phyloP scores from a whole-genome alignment of 2,329 filamentous ascomycete species.

The Colletotrichum eleusines region DNA sequence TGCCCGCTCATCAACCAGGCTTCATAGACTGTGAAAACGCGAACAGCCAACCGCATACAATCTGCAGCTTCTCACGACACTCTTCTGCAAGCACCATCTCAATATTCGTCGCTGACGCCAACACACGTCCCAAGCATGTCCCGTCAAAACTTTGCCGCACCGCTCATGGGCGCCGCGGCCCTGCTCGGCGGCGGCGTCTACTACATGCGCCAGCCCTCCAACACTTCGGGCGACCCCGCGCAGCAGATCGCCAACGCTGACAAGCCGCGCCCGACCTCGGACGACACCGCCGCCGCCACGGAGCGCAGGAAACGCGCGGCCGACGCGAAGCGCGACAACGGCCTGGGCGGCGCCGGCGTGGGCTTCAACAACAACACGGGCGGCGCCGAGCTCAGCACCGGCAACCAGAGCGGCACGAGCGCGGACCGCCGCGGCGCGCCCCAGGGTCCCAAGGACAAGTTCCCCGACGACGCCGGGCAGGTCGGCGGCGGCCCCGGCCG shows the following conservation, averaged over 20 bases:
- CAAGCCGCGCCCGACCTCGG: slow-evolving; percentile 32
- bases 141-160: slow-evolving; percentile 15
- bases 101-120: not conserved
- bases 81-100: not conserved
- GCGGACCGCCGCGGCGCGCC: slow-evolving; percentile 43
- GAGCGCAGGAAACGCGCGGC: slow-evolving; percentile 38
- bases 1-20: not conserved
- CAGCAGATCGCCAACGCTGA: slow-evolving; percentile 20
- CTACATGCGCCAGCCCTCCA: slow-evolving; percentile 27
- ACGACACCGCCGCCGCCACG: slow-evolving; percentile 15
- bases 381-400: slow-evolving; percentile 47
- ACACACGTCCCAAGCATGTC: slow-evolving; percentile 10
- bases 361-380: slow-evolving; percentile 49
- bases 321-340: slow-evolving; percentile 48
- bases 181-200: slow-evolving; percentile 39
- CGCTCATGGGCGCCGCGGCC: slow-evolving; percentile 30
- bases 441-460: slow-evolving; percentile 47
- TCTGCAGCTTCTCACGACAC: not conserved
- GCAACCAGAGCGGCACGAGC: slow-evolving; percentile 42
- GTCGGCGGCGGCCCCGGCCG: slow-evolving; percentile 50
- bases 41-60: not conserved
- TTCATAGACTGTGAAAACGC: too few species aligned
- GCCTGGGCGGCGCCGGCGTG: slow-evolving; percentile 49
- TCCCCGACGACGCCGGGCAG: slow-evolving; percentile 51
- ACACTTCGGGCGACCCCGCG: slow-evolving; percentile 16